Evolutionary conservation across 2,329 filamentous ascomycete species (phyloP), one percentile per base, ranked within the genome.

Genomic region (Exophiala sp.): DNA sequence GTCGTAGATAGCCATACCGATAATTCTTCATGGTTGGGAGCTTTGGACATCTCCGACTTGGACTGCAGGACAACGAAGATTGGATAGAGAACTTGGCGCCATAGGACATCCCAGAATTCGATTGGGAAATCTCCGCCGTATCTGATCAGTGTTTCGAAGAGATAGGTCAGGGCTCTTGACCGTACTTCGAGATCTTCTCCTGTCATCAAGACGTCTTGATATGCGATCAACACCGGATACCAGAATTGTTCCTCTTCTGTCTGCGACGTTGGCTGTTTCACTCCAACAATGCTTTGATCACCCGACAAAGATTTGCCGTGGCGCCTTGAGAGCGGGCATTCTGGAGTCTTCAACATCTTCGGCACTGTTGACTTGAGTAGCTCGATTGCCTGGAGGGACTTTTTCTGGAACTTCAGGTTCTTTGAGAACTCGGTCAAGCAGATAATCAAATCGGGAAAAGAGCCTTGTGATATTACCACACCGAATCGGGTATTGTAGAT

Each of bases 1-100:
- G 94, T 99, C 0, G 94, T 99, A 0, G 94, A 97, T 20, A 99
- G 79, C 94, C 94, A 99, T 2, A 99, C 94, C 0, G 94, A 97
- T 16, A 97, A 79, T 68, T 99, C 94, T 71, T 99, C 95, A 65
- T 96, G 91, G 66, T 92, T 97, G 34, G 92, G 82, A 11, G 92
- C 91, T 66, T 96, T 96, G 21, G 87, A 87, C 87, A 97, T 95
- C 69, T 99, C 94, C 0, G 92, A 95, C 60, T 94, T 90, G 14
- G 94, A 96, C 62, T 95, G 91, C 40, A 99, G 75, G 2, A 99
- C 95, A 81, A 97, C 91, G 74, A 99, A 99, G 63, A 99, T 99
- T 1, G 94, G 95, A 64, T 96, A 97, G 1, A 99, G 81, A 55
- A 99, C 83, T 69, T 99, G 94, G 46, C 92, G 84, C 91, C 94